Evolutionary conservation across 23 red algal species (phyloP).

Genomic region (Gracilaria domingensis): DNA sequence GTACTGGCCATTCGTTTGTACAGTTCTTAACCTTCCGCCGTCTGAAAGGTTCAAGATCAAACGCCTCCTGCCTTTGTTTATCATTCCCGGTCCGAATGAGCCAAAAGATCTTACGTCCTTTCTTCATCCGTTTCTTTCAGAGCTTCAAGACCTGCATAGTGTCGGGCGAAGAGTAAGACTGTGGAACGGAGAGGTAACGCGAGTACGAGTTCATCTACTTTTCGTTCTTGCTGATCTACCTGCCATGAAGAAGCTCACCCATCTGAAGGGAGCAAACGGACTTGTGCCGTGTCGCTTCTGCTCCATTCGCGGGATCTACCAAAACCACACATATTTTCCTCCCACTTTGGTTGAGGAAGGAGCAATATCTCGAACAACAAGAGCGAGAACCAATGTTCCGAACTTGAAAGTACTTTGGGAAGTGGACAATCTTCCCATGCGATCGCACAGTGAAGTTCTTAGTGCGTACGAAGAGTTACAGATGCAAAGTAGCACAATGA

Average conservation of each 20-base stretch:
- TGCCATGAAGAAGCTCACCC: no score
- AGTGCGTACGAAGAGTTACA: no score
- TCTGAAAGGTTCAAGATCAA: neutral
- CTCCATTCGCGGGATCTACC: neutral
- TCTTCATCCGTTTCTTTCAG: neutral
- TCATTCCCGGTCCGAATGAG: neutral
- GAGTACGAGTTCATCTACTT: no score
- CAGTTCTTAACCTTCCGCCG: neutral
- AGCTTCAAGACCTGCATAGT: no score
- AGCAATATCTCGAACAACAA: neutral
- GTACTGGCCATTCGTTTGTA: neutral
- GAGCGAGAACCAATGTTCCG: no score
- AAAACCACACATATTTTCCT: neutral
- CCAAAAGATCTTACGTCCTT: conserved; percentile 2
- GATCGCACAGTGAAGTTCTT: no score
- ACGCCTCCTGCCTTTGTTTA: neutral
- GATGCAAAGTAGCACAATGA: no score
- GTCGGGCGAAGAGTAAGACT: no score
- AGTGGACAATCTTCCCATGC: no score
- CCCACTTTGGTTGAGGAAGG: neutral
- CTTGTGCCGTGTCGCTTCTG: neutral
- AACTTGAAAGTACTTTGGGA: no score
- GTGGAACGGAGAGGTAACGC: neutral
- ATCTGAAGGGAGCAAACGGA: no score
- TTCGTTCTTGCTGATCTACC: no score